phyloP scores from a whole-genome alignment of 164 flowering plant species.

The Akebia trifoliata region DNA sequence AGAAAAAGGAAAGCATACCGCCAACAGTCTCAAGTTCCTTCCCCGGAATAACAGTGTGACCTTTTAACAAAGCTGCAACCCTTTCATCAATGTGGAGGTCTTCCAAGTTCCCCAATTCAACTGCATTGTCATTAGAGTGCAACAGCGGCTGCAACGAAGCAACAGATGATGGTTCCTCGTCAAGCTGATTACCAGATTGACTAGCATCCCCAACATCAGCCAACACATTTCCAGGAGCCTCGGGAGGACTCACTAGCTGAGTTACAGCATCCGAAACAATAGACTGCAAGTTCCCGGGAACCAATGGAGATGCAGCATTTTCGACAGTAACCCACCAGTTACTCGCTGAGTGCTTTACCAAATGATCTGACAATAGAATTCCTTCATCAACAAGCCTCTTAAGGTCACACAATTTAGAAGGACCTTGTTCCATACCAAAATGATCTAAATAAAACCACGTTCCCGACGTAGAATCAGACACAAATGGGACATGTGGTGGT shows the following conservation, averaged over 20 bases:
- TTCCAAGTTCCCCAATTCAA: constrained; percentile 28
- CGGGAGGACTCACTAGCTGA: constrained; percentile 80
- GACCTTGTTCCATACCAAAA: constrained; percentile 78
- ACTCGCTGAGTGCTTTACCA: constrained; percentile 74
- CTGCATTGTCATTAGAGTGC: constrained; percentile 18
- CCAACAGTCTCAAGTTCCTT: constrained; percentile 70
- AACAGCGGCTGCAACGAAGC: constrained; percentile 13
- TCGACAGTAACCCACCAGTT: constrained; percentile 96
- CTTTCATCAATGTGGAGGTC: constrained; percentile 79
- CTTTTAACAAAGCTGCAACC: constrained; percentile 63
- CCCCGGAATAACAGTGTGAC: constrained; percentile 58
- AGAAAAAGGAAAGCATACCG: constrained; percentile 36
- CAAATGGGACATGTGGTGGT: constrained; percentile 71
- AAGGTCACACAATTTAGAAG: constrained; percentile 71
- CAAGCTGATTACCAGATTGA: constrained; percentile 21
- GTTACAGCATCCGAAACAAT: constrained; percentile 70
- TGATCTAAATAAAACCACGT: constrained; percentile 93
- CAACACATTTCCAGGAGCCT: constrained; percentile 90
- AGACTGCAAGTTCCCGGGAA: constrained; percentile 44
- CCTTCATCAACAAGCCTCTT: constrained; percentile 75
- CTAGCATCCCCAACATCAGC: constrained; percentile 52
- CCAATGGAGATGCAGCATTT: constrained; percentile 88
- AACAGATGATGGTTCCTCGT: constrained; percentile 23
- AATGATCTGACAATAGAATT: constrained; percentile 72
- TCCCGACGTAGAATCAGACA: constrained; percentile 46